phyloP scores from a whole-genome alignment of 129 eudicot genomes.

The Pittosporum tobira region DNA sequence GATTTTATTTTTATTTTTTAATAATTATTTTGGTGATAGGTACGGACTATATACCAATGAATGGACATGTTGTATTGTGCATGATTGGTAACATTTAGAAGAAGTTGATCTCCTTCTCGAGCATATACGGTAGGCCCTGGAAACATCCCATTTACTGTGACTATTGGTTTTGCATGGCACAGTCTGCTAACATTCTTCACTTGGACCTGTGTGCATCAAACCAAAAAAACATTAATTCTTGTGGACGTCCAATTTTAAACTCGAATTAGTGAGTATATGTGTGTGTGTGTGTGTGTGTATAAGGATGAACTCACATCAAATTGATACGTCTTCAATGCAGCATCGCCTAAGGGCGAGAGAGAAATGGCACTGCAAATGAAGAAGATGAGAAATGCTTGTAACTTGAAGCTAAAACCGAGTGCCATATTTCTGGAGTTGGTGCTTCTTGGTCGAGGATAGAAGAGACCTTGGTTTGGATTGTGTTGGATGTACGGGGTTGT shows the following conservation, averaged over 20 bases:
- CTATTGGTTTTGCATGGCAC: slow-evolving; percentile 48
- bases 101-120: slow-evolving; percentile 42
- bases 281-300: no score
- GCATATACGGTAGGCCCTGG: slow-evolving; percentile 52
- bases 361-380: neutral
- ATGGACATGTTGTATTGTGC: slow-evolving; percentile 36
- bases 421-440: neutral
- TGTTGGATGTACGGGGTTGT: no score
- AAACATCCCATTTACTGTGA: slow-evolving; percentile 36
- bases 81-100: slow-evolving; percentile 32
- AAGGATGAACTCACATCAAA: slow-evolving; percentile 30
- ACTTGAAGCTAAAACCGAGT: neutral
- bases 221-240: neutral
- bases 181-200: slow-evolving; percentile 44
- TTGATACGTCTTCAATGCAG: slow-evolving; percentile 42
- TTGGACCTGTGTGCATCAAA: slow-evolving; percentile 26
- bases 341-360: slow-evolving; percentile 7
- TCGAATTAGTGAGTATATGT: no score
- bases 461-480: neutral
- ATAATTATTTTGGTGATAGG: no score
- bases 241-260: no score
- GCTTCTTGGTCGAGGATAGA: neutral
- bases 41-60: slow-evolving; percentile 41
- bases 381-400: slow-evolving; percentile 3
- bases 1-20: no score